Percentiles rank a stretch among this genome's conserved stretches.
Conservation (phyloP, 2,329 filamentous ascomycete genomes). For the Stagonosporopsis rhizophila region DNA sequence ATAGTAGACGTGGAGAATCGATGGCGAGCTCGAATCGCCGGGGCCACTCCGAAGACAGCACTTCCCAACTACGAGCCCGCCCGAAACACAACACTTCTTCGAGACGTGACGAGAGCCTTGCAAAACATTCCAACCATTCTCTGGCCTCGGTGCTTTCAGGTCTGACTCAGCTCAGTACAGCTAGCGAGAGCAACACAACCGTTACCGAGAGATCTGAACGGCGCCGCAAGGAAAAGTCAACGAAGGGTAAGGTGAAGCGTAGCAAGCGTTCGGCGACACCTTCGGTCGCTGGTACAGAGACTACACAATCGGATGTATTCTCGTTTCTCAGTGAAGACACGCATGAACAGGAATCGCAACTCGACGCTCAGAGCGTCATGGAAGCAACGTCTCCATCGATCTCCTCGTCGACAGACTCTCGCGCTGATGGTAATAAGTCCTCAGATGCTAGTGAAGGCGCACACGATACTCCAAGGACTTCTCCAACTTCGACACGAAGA, state of each 20-base stretch:
- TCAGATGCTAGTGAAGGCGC: constrained; percentile 33
- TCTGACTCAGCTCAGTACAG: constrained; percentile 51
- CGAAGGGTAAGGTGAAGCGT: constrained; percentile 25
- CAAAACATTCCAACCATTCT: constrained; percentile 50
- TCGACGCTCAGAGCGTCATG: constrained; percentile 19
- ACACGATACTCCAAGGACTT: constrained; percentile 39
- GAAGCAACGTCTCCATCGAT: constrained; percentile 33
- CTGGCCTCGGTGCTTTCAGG: constrained; percentile 52
- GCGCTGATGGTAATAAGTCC: constrained; percentile 29
- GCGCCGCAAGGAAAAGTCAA: constrained; percentile 26
- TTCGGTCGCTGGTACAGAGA: constrained; percentile 27
- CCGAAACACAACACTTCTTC: constrained; percentile 44
- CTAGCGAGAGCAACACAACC: constrained; percentile 56
- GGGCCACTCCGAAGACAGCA: constrained; percentile 30
- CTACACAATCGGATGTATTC: constrained; percentile 37
- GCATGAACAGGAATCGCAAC: constrained; percentile 12
- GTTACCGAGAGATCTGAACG: constrained; percentile 52
- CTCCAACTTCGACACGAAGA: constrained; percentile 36
- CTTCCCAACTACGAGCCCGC: constrained; percentile 36
- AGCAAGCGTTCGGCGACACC: constrained; percentile 19
- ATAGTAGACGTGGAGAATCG: constrained; percentile 30
- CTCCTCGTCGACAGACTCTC: constrained; percentile 27
- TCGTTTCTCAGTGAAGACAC: constrained; percentile 34
- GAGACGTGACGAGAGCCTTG: constrained; percentile 39
- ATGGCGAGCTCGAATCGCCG: constrained; percentile 30